phyloP scores from a whole-genome alignment of 2,329 filamentous ascomycete species.

The Periconia sp. region DNA sequence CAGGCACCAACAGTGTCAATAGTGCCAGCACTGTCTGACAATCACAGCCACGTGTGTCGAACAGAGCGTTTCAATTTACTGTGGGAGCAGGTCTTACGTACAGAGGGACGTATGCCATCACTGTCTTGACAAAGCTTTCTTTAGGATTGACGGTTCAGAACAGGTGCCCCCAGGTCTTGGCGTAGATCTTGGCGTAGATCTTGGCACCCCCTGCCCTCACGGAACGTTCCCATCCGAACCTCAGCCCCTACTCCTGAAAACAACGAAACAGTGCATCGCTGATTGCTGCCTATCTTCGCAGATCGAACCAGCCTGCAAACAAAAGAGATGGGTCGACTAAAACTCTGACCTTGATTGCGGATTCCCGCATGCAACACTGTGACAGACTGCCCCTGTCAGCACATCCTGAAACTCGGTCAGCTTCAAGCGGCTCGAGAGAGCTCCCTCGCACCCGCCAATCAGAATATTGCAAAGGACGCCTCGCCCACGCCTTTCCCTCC shows the following conservation, averaged over 20 bases:
- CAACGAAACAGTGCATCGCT: neutral
- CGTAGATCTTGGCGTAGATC: too few species aligned
- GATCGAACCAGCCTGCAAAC: neutral
- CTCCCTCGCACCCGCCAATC: neutral
- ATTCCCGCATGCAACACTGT: neutral
- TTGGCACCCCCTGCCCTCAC: neutral
- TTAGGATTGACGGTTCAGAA: too few species aligned
- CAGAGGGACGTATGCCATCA: too few species aligned
- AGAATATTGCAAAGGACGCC: neutral
- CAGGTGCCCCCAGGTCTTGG: too few species aligned
- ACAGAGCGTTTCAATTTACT: too few species aligned
- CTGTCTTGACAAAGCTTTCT: too few species aligned
- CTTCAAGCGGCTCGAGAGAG: neutral
- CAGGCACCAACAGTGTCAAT: too few species aligned
- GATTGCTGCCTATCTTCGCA: neutral
- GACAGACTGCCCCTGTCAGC: neutral
- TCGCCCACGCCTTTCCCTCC: slow-evolving; percentile 8
- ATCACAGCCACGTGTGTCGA: too few species aligned
- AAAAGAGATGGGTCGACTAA: neutral
- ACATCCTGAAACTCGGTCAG: neutral
- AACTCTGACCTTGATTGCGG: neutral
- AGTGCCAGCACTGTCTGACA: too few species aligned
- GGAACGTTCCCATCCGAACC: neutral
- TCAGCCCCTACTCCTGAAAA: neutral
- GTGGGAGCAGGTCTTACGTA: too few species aligned